These are phyloP conservation scores for Leucosporidium creatinivorum DNA, from an alignment of 768 basidiomycete species.

Conservation along the genomic window DNA sequence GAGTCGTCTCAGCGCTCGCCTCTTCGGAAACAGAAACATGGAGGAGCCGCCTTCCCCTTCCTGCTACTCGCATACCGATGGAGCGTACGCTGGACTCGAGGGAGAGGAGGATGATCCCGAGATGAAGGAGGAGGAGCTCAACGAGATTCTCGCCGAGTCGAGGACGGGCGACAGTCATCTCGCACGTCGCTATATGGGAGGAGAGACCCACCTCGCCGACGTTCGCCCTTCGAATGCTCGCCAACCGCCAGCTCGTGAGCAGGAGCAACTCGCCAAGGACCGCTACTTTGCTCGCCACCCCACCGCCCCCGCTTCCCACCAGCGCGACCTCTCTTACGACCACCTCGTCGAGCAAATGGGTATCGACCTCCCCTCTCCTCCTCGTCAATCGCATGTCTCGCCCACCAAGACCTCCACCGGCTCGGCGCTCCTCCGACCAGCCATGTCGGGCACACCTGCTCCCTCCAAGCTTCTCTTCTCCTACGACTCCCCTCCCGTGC, in stretches of 20 bases:
- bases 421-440: constrained; percentile 3
- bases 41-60: constrained; percentile 14
- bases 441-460: background rate
- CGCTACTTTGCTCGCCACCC: background rate
- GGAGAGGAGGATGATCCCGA: constrained; percentile 10
- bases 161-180: constrained; percentile 12
- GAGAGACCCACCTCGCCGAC: background rate
- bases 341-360: background rate
- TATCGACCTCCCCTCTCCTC: constrained; percentile 25
- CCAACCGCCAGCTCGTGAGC: background rate
- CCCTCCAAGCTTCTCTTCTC: constrained; percentile 16
- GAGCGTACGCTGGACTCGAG: constrained; percentile 4
- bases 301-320: background rate
- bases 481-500: constrained; percentile 20
- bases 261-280: background rate
- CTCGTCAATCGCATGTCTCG: constrained; percentile 23
- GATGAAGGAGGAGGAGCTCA: constrained; percentile 16
- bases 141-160: constrained; percentile 24
- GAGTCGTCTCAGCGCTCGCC: constrained; percentile 14
- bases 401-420: constrained; percentile 20
- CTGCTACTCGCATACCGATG: constrained; percentile 20
- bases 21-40: background rate
- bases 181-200: constrained; percentile 16
- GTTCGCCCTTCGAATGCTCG: background rate
- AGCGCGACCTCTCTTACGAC: background rate